Conservation (phyloP, 1,284 basidiomycete genomes). For the Ceratobasidium sp. region DNA sequence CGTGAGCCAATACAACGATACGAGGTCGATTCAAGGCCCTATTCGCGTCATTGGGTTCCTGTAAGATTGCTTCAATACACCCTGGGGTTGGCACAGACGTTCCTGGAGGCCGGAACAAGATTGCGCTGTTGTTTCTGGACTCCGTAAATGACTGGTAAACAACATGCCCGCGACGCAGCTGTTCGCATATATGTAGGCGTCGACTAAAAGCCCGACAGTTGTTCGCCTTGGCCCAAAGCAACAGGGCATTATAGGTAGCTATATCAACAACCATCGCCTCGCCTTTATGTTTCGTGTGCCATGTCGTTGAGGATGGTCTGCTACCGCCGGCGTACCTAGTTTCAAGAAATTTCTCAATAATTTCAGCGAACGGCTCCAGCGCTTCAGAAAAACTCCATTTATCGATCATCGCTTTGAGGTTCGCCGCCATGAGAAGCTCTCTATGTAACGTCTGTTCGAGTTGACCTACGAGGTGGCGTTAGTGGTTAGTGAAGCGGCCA, state of each 20-base stretch:
- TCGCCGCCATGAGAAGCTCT: not conserved
- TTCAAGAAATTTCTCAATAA: not conserved
- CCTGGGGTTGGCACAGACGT: not conserved
- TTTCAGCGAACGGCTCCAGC: not conserved
- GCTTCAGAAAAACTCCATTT: not conserved
- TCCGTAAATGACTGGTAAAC: not conserved
- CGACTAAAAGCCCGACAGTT: not conserved
- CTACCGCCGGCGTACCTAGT: not conserved
- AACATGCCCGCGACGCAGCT: not conserved
- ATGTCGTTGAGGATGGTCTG: not conserved
- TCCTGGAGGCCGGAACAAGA: not conserved
- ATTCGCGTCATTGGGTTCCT: not conserved
- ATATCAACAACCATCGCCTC: not conserved
- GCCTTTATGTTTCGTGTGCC: slow-evolving; percentile 7
- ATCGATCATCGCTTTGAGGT: slow-evolving; percentile 6
- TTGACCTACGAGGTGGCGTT: not conserved
- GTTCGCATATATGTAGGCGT: not conserved
- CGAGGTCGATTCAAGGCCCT: not conserved
- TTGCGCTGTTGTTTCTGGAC: not conserved
- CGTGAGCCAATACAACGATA: not conserved
- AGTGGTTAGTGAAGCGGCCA: not conserved
- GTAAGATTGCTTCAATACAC: not conserved
- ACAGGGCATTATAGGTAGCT: not conserved
- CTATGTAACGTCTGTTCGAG: slow-evolving; percentile 23
- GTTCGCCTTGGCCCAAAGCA: not conserved